These are phyloP conservation scores for Remersonia thermophila DNA, from an alignment of 2,329 filamentous ascomycete species.

Conservation along the genomic window DNA sequence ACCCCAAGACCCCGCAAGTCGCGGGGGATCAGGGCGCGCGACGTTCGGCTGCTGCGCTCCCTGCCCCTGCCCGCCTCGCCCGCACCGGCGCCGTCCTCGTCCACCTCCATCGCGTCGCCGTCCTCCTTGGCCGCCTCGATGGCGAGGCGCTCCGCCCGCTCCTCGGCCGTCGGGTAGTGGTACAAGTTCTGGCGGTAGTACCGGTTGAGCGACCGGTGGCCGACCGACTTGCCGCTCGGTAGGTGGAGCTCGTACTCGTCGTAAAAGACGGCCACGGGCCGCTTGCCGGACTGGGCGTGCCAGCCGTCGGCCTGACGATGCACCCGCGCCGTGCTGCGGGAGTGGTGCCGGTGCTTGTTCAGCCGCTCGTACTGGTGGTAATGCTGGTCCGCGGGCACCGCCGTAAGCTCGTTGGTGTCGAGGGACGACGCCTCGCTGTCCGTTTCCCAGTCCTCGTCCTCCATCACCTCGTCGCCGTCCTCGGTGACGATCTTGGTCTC, in stretches of 20 bases:
- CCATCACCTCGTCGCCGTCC: slow-evolving; percentile 40
- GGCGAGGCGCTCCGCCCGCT: slow-evolving; percentile 37
- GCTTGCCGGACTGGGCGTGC: slow-evolving; percentile 72
- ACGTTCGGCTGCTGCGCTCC: slow-evolving; percentile 6
- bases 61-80: slow-evolving; percentile 4
- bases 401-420: slow-evolving; percentile 71
- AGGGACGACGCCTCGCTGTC: slow-evolving; percentile 83
- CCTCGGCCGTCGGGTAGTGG: slow-evolving; percentile 66
- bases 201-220: slow-evolving; percentile 73
- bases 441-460: slow-evolving; percentile 84
- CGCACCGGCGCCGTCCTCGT: no score
- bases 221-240: slow-evolving; percentile 77
- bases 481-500: slow-evolving; percentile 35
- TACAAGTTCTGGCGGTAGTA: slow-evolving; percentile 92
- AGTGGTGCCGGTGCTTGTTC: slow-evolving; percentile 62
- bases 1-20: slow-evolving; percentile 13
- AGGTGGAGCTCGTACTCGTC: slow-evolving; percentile 91
- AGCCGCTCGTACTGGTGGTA: slow-evolving; percentile 61
- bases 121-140: slow-evolving; percentile 15
- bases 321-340: slow-evolving; percentile 54
- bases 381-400: slow-evolving; percentile 63
- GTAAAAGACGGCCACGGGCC: slow-evolving; percentile 65
- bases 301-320: slow-evolving; percentile 67
- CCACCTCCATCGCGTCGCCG: slow-evolving; percentile 17
- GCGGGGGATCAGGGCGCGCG: slow-evolving; percentile 11